Base-by-base conservation (phyloP, 73 alveolate genomes). In the Vitrella brassicaformis region DNA sequence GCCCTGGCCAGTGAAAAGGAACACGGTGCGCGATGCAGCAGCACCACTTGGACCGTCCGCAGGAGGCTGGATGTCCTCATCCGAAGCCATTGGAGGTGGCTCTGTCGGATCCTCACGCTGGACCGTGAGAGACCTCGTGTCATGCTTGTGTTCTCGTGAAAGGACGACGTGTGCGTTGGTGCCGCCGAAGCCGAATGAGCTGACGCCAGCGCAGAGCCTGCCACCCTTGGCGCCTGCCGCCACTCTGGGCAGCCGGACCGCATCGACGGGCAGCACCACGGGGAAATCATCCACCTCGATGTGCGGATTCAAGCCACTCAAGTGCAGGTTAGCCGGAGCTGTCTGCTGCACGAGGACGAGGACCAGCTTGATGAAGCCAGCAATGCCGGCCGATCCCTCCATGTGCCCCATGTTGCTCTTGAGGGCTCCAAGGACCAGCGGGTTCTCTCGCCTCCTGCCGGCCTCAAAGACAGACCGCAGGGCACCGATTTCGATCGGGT, bases 341-440 rank as follows among this genome's bases (percentile, higher is more conserved):
- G n/a, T 31, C n/a, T 27, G 26, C 10, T 71, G 27, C 19, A 0
- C 1, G 28, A 71, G 26, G 25, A 30, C 0, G 10, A 71, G 32
- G 69, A 65, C 71, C 31, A 0, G 66, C 71, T 78, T 78, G 56
- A 78, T 22, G 56, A 78, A 69, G 31, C 84, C 84, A 7, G 84
- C 84, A 19, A 78, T 78, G 78, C 84, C 78, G 0, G 84, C 84
- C 1, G 84, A 46, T 30, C 84, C 84, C 75, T 78, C 84, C 31
- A 78, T 64, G 78, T 78, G 84, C 18, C 80, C 80, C 64, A 72
- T 56, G 71, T 47, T 56, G 10, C 71, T 26, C 71, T 72, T 72
- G 45, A 56, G 65, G 28, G 80, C 71, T 0, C 26, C 69, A 8
- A 56, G 28, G 10, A 56, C 28, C 69, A 56, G 28, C 25, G 26